A percentile compares a stretch with the other conserved stretches of the same genome.
Evolutionary conservation across 2,329 filamentous ascomycete genomes (phyloP).

Genomic region (Emmonsiellopsis sp.): DNA sequence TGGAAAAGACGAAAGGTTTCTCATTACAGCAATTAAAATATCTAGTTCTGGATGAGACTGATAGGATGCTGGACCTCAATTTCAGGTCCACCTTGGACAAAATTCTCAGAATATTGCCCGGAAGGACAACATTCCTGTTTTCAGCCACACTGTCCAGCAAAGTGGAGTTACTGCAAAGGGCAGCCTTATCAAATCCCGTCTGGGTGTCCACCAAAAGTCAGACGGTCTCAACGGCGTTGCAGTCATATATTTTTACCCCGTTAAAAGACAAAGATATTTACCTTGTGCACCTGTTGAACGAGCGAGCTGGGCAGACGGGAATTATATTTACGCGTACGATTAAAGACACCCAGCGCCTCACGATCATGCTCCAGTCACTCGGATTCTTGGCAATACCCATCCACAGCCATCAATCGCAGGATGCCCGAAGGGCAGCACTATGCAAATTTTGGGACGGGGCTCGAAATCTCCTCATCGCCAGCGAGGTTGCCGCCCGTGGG

Average conservation of each 20-base stretch:
- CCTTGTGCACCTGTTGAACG: conserved; percentile 75
- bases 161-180: conserved; percentile 84
- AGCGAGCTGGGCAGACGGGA: conserved; percentile 72
- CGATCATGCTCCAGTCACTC: conserved; percentile 74
- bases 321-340: conserved; percentile 92
- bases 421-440: conserved; percentile 73
- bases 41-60: conserved; percentile 90
- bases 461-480: conserved; percentile 82
- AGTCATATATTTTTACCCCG: conserved; percentile 79
- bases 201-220: conserved; percentile 84
- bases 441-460: conserved; percentile 77
- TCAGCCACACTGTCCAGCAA: conserved; percentile 90
- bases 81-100: conserved; percentile 90
- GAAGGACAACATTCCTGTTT: conserved; percentile 77
- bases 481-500: conserved; percentile 81
- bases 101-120: conserved; percentile 78
- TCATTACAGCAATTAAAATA: conserved; percentile 73
- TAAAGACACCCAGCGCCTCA: conserved; percentile 76
- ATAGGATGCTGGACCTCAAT: conserved; percentile 83
- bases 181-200: conserved; percentile 74
- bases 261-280: conserved; percentile 84
- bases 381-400: conserved; percentile 87
- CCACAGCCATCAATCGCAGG: conserved; percentile 85
- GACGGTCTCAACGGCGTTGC: conserved; percentile 82
- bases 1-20: conserved; percentile 96